Percentiles rank a stretch among this genome's conserved stretches.
phyloP scores from a whole-genome alignment of 768 basidiomycete genomes.

The Leccinum olivaceopallidum region DNA sequence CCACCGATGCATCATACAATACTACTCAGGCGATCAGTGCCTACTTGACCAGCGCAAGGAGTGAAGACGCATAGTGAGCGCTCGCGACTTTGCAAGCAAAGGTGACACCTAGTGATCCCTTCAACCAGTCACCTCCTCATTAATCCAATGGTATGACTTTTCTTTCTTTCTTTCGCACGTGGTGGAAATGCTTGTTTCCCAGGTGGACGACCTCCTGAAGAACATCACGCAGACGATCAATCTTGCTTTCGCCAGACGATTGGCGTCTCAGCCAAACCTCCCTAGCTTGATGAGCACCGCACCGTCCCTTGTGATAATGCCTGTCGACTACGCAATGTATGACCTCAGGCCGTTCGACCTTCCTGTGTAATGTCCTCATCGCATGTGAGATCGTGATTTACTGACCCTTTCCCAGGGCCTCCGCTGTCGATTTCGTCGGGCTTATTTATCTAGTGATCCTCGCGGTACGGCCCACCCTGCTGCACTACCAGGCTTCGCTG shows the following conservation, averaged over 20 bases:
- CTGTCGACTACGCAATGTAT: slow-evolving; percentile 46
- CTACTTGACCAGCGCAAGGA: slow-evolving; percentile 50
- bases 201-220: slow-evolving; percentile 37
- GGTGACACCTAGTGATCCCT: slow-evolving; percentile 5
- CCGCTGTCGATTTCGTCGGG: slow-evolving; percentile 54
- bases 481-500: neutral
- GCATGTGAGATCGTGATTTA: neutral
- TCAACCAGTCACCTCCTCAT: slow-evolving; percentile 21
- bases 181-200: neutral
- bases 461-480: slow-evolving; percentile 18
- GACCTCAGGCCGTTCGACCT: slow-evolving; percentile 60
- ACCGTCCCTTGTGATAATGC: slow-evolving; percentile 49
- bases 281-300: slow-evolving; percentile 43
- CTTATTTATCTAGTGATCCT: slow-evolving; percentile 49
- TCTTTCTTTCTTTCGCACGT: neutral
- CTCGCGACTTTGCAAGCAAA: neutral
- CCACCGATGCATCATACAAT: slow-evolving; percentile 46
- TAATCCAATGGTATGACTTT: slow-evolving; percentile 8
- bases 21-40: slow-evolving; percentile 50
- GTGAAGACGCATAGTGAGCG: slow-evolving; percentile 59
- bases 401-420: slow-evolving; percentile 39
- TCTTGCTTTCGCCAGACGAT: slow-evolving; percentile 31
- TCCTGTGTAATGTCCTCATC: slow-evolving; percentile 46
- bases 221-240: slow-evolving; percentile 39
- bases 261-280: slow-evolving; percentile 31